Conservation (phyloP, 306 rosid genomes). For the Rosa persica region DNA sequence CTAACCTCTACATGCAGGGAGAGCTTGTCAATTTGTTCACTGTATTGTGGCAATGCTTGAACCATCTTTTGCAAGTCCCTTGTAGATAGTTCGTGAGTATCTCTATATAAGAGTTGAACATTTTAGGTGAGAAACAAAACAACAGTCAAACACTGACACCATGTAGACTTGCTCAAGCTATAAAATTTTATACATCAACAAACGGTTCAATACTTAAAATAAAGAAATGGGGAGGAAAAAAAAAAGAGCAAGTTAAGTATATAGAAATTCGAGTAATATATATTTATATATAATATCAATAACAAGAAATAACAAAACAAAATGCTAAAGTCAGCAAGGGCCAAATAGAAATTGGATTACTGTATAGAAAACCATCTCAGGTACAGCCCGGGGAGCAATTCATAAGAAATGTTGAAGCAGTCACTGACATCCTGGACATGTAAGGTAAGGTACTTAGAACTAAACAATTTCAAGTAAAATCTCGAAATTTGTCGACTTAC, state of each 20-base stretch:
- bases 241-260: background rate
- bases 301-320: background rate
- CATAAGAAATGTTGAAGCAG: background rate
- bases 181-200: background rate
- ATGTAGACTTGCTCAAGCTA: background rate
- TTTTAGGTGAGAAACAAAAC: slow-evolving; percentile 23
- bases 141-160: background rate
- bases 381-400: background rate
- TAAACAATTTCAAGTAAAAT: background rate
- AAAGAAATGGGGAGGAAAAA: background rate
- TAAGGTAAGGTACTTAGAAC: background rate
- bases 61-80: slow-evolving; percentile 94
- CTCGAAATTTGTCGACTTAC: background rate
- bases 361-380: background rate
- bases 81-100: slow-evolving; percentile 75
- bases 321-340: no score
- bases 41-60: slow-evolving; percentile 98
- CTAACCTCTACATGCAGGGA: slow-evolving; percentile 97
- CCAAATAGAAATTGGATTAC: no score
- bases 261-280: background rate
- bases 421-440: background rate
- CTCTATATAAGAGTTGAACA: slow-evolving; percentile 43
- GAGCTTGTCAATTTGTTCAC: slow-evolving; percentile 95
- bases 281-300: background rate
- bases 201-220: background rate